Percentiles rank a stretch among this genome's conserved stretches.
Conservation (phyloP, 2,329 filamentous ascomycete species). For the Aureobasidium sp. region DNA sequence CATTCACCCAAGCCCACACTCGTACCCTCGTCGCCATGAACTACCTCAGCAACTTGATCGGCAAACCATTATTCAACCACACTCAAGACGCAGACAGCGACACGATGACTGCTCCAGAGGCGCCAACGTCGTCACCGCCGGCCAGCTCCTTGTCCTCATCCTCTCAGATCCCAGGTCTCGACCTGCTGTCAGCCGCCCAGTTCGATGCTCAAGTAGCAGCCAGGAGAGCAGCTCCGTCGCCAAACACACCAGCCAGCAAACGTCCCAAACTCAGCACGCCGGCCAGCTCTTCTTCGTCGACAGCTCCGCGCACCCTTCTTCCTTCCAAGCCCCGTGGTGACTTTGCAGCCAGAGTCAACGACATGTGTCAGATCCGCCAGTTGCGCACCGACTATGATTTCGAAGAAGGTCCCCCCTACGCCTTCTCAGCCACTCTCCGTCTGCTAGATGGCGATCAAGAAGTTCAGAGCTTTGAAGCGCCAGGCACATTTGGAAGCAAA, state of each 20-base stretch:
- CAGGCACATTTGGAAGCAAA: background rate
- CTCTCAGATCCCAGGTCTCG: constrained; percentile 3
- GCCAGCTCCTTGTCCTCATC: background rate
- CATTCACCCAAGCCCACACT: background rate
- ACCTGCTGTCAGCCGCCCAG: background rate
- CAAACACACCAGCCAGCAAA: background rate
- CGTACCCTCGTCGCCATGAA: background rate
- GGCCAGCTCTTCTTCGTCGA: background rate
- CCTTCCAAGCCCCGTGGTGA: constrained; percentile 2
- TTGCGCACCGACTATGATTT: constrained; percentile 9
- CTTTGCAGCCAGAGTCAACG: constrained; percentile 7
- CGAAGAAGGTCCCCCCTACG: background rate
- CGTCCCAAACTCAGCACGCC: background rate
- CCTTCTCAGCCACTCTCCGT: background rate
- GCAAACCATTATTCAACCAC: background rate
- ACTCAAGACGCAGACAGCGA: background rate
- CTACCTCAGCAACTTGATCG: background rate
- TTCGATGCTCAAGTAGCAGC: background rate
- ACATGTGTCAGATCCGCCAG: background rate
- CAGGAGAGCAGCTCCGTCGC: background rate
- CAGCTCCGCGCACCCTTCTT: constrained; percentile 1
- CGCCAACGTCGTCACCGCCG: background rate
- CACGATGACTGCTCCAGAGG: background rate
- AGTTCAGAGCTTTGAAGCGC: background rate
- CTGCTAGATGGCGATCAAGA: constrained; percentile 5